phyloP scores from a whole-genome alignment of 805 yeast genomes.

The Candida ascalaphidarum region DNA sequence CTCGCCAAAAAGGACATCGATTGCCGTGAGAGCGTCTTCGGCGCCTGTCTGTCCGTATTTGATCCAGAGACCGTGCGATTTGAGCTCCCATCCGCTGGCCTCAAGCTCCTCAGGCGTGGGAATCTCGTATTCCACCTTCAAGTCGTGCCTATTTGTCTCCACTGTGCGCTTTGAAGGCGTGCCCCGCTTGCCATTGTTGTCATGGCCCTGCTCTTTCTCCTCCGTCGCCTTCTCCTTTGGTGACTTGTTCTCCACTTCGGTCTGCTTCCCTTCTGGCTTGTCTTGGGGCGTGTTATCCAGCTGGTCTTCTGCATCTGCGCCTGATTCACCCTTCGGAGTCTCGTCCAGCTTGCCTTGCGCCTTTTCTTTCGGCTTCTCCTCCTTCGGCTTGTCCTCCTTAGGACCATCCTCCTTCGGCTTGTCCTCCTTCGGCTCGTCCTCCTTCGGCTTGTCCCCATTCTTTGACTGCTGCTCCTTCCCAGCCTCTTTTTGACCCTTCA shows the following conservation, averaged over 20 bases:
- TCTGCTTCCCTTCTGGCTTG: conserved; percentile 1
- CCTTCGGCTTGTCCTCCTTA: conserved; percentile 1
- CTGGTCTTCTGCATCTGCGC: conserved; percentile 1
- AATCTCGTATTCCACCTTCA: conserved; percentile 10
- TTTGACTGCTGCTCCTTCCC: conserved; percentile 3
- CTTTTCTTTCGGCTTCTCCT: conserved; percentile 1
- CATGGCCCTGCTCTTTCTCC: neutral
- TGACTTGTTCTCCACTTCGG: too few species aligned
- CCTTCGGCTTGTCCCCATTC: conserved; percentile 8
- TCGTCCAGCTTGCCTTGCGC: conserved; percentile 2
- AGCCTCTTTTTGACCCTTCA: conserved; percentile 2
- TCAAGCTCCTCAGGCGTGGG: conserved; percentile 30
- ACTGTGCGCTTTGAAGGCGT: conserved; percentile 2
- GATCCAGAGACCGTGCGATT: conserved; percentile 51
- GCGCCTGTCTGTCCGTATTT: conserved; percentile 36
- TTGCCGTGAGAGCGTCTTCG: conserved; percentile 38
- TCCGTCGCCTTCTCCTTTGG: neutral
- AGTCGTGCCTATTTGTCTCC: conserved; percentile 13
- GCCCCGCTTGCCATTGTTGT: neutral
- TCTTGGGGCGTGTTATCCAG: conserved; percentile 1
- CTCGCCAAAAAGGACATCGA: conserved; percentile 65
- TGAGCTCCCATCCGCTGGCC: conserved; percentile 38
- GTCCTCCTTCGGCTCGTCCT: conserved; percentile 5
- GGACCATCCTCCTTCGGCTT: conserved; percentile 1
- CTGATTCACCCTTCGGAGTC: neutral